A percentile compares a stretch with the other conserved stretches of the same genome.
phyloP scores from a whole-genome alignment of 2,329 filamentous ascomycete genomes.

The Neophaeococcomyces mojaviensis region DNA sequence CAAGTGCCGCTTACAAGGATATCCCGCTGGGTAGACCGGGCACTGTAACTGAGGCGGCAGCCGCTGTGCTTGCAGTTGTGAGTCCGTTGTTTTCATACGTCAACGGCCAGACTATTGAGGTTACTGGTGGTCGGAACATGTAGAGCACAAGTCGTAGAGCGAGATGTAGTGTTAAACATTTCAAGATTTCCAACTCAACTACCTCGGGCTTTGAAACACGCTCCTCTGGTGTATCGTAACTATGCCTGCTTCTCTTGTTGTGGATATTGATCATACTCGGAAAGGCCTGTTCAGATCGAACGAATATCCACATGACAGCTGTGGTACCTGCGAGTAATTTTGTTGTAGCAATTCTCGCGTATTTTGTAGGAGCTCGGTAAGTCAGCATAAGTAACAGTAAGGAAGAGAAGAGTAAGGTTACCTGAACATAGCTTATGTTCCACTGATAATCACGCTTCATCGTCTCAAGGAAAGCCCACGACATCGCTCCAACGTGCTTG shows the following conservation, averaged over 20 bases:
- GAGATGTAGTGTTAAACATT: too few species aligned
- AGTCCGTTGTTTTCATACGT: constrained; percentile 81
- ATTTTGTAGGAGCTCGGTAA: constrained; percentile 25
- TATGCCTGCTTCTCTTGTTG: not conserved
- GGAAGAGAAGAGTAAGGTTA: constrained; percentile 3
- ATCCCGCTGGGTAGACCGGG: constrained; percentile 73
- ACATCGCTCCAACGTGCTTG: constrained; percentile 24
- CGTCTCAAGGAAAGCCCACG: constrained; percentile 21
- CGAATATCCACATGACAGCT: constrained; percentile 24
- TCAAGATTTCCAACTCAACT: too few species aligned
- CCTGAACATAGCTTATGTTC: constrained; percentile 20
- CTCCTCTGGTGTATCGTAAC: too few species aligned
- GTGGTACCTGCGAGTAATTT: constrained; percentile 26
- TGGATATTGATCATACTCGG: not conserved
- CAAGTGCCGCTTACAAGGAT: constrained; percentile 48
- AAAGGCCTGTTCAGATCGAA: constrained; percentile 22
- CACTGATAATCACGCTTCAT: constrained; percentile 20
- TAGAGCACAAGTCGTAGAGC: constrained; percentile 27
- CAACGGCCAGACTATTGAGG: constrained; percentile 54
- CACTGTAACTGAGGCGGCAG: constrained; percentile 71
- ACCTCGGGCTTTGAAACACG: too few species aligned
- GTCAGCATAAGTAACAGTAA: too few species aligned
- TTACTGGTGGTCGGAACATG: constrained; percentile 50
- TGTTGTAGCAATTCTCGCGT: constrained; percentile 23
- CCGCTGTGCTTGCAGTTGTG: constrained; percentile 66